Base-by-base conservation (phyloP, 73 alveolate genomes). In the Paramecium pentaurelia region DNA sequence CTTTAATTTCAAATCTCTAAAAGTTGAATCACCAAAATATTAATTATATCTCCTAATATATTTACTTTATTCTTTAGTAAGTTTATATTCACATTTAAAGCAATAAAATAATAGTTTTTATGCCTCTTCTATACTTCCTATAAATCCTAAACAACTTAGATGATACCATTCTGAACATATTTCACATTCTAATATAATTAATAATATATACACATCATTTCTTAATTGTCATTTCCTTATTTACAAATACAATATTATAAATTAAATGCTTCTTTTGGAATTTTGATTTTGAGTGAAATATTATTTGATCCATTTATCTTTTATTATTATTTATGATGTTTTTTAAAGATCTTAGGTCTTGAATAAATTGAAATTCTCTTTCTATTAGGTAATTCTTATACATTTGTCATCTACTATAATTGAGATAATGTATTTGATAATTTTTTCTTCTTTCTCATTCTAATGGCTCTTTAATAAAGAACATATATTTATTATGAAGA, bases 151-250 rank as follows among this genome's bases (percentile, higher is more conserved):
- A 71, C 94, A 89, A 22, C 45, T 68, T 30, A 89, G 42, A 45
- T 89, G 94, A 89, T 89, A 89, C 94, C 94, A 89, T 71, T 89
- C 94, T 30, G 77, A 12, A 14, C 94, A 89, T 14, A 45, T 42
- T 45, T 89, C 94, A 89, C 94, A 89, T 27, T 64, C 94, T 89
- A 89, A 42, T n/a, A 16, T 1, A 18, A 1, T 30, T 47, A 89
- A 9, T 68, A 89, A 42, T 42, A 11, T 8, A 12, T 80, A 80
- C 91, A 36, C 91, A 80, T 80, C 91, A 80, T 80, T 45, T 80
- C 91, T 22, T 80, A 77, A 20, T 47, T 36, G 9, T 42, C 77
- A 22, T 6, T 27, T 22, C 14, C 32, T 47, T 80, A 20, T 14
- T 40, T 34, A 25, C 91, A 80, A 27, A 80, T 47, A 12, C 91